Conservation (phyloP, 2,329 filamentous ascomycete species). For the Aspergillus tanneri region DNA sequence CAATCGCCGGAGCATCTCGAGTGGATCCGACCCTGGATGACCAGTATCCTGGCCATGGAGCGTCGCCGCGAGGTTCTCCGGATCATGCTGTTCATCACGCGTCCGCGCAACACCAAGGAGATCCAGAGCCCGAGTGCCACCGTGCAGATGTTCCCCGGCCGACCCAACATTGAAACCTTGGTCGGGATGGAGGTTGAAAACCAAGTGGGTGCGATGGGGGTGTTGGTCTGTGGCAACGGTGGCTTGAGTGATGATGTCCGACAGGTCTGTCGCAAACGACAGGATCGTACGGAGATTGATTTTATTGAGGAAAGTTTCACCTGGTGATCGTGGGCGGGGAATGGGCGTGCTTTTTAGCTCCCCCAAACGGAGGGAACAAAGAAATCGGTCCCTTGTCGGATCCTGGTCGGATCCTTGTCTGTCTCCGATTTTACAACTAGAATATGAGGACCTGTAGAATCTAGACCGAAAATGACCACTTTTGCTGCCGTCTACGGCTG, state of each 20-base stretch:
- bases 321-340: slow-evolving; percentile 34
- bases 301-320: slow-evolving; percentile 75
- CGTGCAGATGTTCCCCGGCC: slow-evolving; percentile 88
- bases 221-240: slow-evolving; percentile 76
- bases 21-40: slow-evolving; percentile 89
- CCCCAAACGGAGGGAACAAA: no score
- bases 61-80: slow-evolving; percentile 77
- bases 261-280: slow-evolving; percentile 64
- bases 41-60: slow-evolving; percentile 72
- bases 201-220: slow-evolving; percentile 83
- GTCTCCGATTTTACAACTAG: no score
- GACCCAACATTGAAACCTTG: slow-evolving; percentile 78
- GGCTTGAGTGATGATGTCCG: slow-evolving; percentile 74
- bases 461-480: slow-evolving; percentile 20
- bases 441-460: slow-evolving; percentile 22
- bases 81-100: slow-evolving; percentile 86
- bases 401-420: no score
- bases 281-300: slow-evolving; percentile 63
- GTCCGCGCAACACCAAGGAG: slow-evolving; percentile 79
- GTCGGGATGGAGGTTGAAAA: slow-evolving; percentile 76
- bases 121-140: slow-evolving; percentile 73
- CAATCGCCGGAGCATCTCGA: slow-evolving; percentile 85
- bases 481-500: slow-evolving; percentile 19
- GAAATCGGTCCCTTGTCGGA: no score
- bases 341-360: background rate